Percentiles rank a stretch among this genome's conserved stretches.
Conservation (phyloP, 2,329 filamentous ascomycete species). For the Sclerotinia subarctica region DNA sequence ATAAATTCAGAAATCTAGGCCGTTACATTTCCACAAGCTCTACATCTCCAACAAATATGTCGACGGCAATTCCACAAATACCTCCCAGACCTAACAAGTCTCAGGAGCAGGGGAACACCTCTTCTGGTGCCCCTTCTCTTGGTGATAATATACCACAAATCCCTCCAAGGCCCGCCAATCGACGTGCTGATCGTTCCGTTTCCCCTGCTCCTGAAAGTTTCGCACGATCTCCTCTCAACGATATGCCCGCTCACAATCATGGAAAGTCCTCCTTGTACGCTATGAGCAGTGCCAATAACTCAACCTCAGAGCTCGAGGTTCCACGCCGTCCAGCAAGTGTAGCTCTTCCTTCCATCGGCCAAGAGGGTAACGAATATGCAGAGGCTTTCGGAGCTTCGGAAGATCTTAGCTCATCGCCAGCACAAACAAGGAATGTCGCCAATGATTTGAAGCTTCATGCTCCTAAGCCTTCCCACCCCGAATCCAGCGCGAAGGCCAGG, state of each 20-base stretch:
- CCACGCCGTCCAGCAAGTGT: slow-evolving; percentile 70
- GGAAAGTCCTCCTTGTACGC: slow-evolving; percentile 38
- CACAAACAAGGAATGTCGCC: slow-evolving; percentile 74
- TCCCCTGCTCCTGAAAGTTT: slow-evolving; percentile 77
- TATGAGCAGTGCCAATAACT: slow-evolving; percentile 42
- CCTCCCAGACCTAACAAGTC: slow-evolving; percentile 61
- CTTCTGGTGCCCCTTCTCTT: slow-evolving; percentile 38
- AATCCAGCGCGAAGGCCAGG: slow-evolving; percentile 75
- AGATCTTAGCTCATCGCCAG: slow-evolving; percentile 52
- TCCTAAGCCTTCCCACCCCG: slow-evolving; percentile 81
- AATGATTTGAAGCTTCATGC: slow-evolving; percentile 84
- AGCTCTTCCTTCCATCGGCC: slow-evolving; percentile 75
- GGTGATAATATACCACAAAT: slow-evolving; percentile 61
- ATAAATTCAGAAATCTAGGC: slow-evolving; percentile 16
- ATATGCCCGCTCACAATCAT: slow-evolving; percentile 51
- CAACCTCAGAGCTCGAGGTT: slow-evolving; percentile 40
- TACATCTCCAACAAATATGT: slow-evolving; percentile 9
- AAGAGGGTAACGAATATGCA: slow-evolving; percentile 88
- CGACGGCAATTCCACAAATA: slow-evolving; percentile 45
- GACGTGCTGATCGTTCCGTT: slow-evolving; percentile 66
- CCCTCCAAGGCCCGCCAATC: slow-evolving; percentile 70
- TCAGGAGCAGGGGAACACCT: slow-evolving; percentile 42
- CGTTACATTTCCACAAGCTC: slow-evolving; percentile 9
- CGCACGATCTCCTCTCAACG: slow-evolving; percentile 82
- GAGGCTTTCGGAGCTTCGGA: slow-evolving; percentile 51